These are phyloP conservation scores for Exophiala lecanii-corni DNA, from an alignment of 2,329 filamentous ascomycete genomes.

Conservation along the genomic window DNA sequence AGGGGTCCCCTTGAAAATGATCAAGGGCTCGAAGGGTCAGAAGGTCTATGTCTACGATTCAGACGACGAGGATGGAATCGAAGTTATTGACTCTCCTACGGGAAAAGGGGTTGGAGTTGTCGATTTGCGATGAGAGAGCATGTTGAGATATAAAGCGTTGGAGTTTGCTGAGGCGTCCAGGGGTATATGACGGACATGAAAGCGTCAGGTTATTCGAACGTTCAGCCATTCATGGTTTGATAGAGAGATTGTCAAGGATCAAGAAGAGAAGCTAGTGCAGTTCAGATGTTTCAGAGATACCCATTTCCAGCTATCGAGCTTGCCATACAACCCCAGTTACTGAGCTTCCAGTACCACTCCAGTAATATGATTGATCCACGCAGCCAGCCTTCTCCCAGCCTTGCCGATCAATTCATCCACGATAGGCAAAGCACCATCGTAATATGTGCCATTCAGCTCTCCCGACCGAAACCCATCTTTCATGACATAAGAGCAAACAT, in stretches of 20 bases:
- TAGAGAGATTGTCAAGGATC: too few relatives aligned
- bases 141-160: too few relatives aligned
- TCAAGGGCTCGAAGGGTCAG: slow-evolving; percentile 11
- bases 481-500: slow-evolving; percentile 61
- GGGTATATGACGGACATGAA: too few relatives aligned
- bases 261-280: too few relatives aligned
- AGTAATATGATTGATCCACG: slow-evolving; percentile 23
- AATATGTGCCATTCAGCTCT: slow-evolving; percentile 27
- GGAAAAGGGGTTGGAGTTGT: too few relatives aligned
- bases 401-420: slow-evolving; percentile 24
- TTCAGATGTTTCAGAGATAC: too few relatives aligned
- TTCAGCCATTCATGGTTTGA: too few relatives aligned
- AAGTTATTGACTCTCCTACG: slow-evolving; percentile 5
- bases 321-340: too few relatives aligned
- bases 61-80: slow-evolving; percentile 3
- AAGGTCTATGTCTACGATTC: slow-evolving; percentile 13
- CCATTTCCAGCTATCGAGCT: too few relatives aligned
- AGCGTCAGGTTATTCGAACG: too few relatives aligned
- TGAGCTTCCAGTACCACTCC: slow-evolving; percentile 4
- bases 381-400: slow-evolving; percentile 24
- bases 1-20: slow-evolving; percentile 7
- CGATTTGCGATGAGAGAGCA: too few relatives aligned
- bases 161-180: too few relatives aligned
- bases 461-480: slow-evolving; percentile 57
- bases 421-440: slow-evolving; percentile 24